Percentiles rank a stretch among this genome's conserved stretches.
Conservation (phyloP, 2,329 filamentous ascomycete genomes). For the Phaeophleospora eucalypticola region DNA sequence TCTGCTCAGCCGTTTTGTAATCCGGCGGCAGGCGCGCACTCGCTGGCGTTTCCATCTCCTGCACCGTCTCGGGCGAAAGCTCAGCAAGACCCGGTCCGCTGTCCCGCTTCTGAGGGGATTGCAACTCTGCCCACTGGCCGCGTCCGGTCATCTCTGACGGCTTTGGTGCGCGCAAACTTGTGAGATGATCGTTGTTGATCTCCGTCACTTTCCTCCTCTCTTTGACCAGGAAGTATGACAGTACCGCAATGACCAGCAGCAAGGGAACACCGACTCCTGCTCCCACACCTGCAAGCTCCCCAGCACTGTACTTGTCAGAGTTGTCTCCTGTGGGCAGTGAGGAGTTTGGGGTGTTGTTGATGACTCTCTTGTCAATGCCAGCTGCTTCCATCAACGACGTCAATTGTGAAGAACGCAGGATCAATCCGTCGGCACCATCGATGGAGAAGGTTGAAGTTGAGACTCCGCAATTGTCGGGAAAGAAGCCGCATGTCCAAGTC, state of each 20-base stretch:
- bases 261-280: slow-evolving; percentile 12
- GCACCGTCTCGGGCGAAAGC: neutral
- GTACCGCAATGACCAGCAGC: slow-evolving; percentile 5
- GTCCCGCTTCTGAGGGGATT: neutral
- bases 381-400: slow-evolving; percentile 10
- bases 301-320: slow-evolving; percentile 6
- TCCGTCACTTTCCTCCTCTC: slow-evolving; percentile 60
- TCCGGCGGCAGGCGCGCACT: neutral
- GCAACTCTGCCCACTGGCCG: neutral
- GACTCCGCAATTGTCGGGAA: slow-evolving; percentile 8
- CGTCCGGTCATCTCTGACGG: neutral
- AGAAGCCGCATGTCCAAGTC: slow-evolving; percentile 10
- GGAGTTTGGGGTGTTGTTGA: neutral
- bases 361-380: neutral
- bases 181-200: neutral
- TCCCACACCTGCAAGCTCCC: slow-evolving; percentile 11
- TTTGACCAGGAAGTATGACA: slow-evolving; percentile 32
- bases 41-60: neutral
- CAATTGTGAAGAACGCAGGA: slow-evolving; percentile 8
- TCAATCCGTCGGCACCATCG: slow-evolving; percentile 1
- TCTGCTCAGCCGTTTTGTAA: neutral
- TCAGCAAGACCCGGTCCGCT: neutral
- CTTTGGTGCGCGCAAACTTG: neutral
- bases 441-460: slow-evolving; percentile 7
- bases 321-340: neutral